Conservation (phyloP, 2,329 filamentous ascomycete genomes). For the Alternaria dauci region DNA sequence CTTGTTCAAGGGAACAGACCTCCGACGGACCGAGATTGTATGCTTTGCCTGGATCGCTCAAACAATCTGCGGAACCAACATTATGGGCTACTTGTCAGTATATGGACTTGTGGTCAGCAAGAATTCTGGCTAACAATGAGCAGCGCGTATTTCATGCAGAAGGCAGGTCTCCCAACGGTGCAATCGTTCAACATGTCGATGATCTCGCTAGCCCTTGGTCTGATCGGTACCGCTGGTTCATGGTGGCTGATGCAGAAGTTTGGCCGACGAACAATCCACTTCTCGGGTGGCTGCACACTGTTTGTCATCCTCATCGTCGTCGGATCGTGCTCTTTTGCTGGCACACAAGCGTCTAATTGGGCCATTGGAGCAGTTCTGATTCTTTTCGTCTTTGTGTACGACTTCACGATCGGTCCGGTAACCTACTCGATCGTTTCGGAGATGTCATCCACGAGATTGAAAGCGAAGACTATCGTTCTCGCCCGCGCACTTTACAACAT, state of each 20-base stretch:
- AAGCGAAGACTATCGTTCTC: conserved; percentile 89
- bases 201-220: conserved; percentile 69
- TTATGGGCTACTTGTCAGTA: conserved; percentile 54
- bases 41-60: conserved; percentile 59
- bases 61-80: conserved; percentile 54
- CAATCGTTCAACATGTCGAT: conserved; percentile 57
- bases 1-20: conserved; percentile 80
- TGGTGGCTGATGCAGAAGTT: conserved; percentile 84
- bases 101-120: neutral
- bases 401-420: conserved; percentile 85
- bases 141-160: conserved; percentile 57
- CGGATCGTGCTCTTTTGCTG: conserved; percentile 75
- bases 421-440: conserved; percentile 88
- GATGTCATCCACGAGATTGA: conserved; percentile 79
- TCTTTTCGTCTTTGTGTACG: conserved; percentile 71
- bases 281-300: conserved; percentile 67
- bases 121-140: conserved; percentile 10
- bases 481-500: conserved; percentile 79
- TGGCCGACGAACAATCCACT: conserved; percentile 77
- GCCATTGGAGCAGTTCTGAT: conserved; percentile 45
- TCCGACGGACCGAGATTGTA: conserved; percentile 77
- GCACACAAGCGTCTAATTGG: conserved; percentile 57
- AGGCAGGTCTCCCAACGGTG: conserved; percentile 53
- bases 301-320: conserved; percentile 77
- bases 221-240: conserved; percentile 78